phyloP scores from a whole-genome alignment of 768 basidiomycete genomes.

The Podaxis sp. region DNA sequence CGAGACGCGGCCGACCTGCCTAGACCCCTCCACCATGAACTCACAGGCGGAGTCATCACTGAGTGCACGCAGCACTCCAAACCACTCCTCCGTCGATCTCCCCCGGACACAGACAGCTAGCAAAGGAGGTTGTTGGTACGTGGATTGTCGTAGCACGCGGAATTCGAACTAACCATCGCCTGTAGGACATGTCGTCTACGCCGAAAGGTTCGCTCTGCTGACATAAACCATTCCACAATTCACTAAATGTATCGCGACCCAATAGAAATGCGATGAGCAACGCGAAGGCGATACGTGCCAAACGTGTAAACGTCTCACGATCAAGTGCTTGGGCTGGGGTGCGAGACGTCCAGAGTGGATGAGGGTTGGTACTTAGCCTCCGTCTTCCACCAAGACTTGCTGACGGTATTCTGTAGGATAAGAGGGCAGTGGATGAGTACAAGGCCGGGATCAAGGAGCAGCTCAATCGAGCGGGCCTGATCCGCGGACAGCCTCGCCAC shows the following conservation, averaged over 20 bases:
- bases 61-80: slow-evolving; percentile 42
- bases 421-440: slow-evolving; percentile 75
- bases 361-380: slow-evolving; percentile 44
- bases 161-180: slow-evolving; percentile 14
- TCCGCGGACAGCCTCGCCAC: slow-evolving; percentile 76
- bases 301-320: slow-evolving; percentile 76
- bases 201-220: slow-evolving; percentile 56
- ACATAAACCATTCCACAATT: slow-evolving; percentile 13
- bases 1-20: slow-evolving; percentile 29
- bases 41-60: slow-evolving; percentile 18
- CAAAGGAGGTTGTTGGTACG: slow-evolving; percentile 80
- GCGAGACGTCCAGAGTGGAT: slow-evolving; percentile 86
- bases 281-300: slow-evolving; percentile 76
- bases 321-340: slow-evolving; percentile 84
- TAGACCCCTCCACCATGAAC: slow-evolving; percentile 32
- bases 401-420: slow-evolving; percentile 49
- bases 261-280: slow-evolving; percentile 86
- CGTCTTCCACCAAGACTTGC: slow-evolving; percentile 11
- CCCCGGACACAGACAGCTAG: slow-evolving; percentile 51
- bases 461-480: slow-evolving; percentile 70
- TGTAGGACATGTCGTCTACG: slow-evolving; percentile 79
- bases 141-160: slow-evolving; percentile 13
- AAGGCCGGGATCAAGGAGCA: slow-evolving; percentile 83
- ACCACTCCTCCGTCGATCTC: slow-evolving; percentile 42
- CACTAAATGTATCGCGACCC: slow-evolving; percentile 6